A percentile compares a stretch with the other conserved stretches of the same genome.
These are phyloP conservation scores for Candida fluviatilis DNA, from an alignment of 805 yeast genomes.

Conservation along the genomic window DNA sequence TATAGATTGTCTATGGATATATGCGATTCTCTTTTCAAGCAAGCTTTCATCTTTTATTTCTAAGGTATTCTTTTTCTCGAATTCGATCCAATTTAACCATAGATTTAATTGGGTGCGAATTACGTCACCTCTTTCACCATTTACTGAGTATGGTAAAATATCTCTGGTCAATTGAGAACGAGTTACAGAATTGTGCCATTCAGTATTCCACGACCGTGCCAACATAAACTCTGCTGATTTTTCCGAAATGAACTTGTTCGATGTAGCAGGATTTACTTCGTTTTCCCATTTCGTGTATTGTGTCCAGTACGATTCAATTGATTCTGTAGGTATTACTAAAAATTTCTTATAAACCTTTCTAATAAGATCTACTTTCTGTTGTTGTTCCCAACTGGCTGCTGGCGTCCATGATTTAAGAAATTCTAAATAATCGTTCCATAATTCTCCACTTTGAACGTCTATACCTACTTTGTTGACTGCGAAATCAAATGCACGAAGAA, in stretches of 20 bases:
- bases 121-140: constrained; percentile 14
- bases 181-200: constrained; percentile 59
- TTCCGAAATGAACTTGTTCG: constrained; percentile 81
- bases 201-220: constrained; percentile 73
- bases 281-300: constrained; percentile 82
- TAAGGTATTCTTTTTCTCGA: constrained; percentile 73
- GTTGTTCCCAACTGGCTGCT: constrained; percentile 76
- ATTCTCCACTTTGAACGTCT: constrained; percentile 63
- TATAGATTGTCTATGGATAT: constrained; percentile 69
- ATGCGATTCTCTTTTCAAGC: constrained; percentile 55
- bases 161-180: constrained; percentile 43
- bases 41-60: constrained; percentile 46
- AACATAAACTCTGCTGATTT: constrained; percentile 81
- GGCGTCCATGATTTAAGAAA: constrained; percentile 79
- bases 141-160: constrained; percentile 22
- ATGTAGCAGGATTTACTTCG: constrained; percentile 65
- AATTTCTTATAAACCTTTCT: constrained; percentile 69
- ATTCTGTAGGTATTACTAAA: constrained; percentile 69
- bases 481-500: constrained; percentile 78
- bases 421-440: constrained; percentile 83
- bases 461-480: constrained; percentile 75
- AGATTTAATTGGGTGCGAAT: constrained; percentile 41
- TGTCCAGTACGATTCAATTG: constrained; percentile 77
- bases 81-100: constrained; percentile 75
- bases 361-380: constrained; percentile 71